These are phyloP conservation scores for Pseudocercospora cruenta DNA, from an alignment of 2,329 filamentous ascomycete genomes.

Conservation along the genomic window DNA sequence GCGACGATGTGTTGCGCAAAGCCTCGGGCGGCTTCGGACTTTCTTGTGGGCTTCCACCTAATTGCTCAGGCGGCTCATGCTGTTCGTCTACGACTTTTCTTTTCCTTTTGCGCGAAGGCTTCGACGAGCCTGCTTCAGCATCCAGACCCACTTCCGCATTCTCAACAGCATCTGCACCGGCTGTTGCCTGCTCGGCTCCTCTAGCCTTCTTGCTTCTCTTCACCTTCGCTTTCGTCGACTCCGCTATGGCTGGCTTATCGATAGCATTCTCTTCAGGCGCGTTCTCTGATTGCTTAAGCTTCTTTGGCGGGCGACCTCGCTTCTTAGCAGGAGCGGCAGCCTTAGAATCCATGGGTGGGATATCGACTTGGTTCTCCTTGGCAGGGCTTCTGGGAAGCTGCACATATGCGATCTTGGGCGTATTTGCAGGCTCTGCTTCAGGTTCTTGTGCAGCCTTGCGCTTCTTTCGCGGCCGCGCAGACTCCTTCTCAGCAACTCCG, in stretches of 20 bases:
- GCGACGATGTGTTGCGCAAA: too few relatives aligned
- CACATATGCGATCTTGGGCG: not conserved
- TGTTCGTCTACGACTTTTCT: not conserved
- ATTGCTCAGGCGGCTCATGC: not conserved
- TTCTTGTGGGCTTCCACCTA: not conserved
- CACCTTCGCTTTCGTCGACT: not conserved
- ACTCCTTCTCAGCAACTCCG: not conserved
- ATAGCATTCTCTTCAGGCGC: not conserved
- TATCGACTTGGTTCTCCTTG: not conserved
- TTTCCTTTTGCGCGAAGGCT: slow-evolving; percentile 12
- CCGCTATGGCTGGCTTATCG: not conserved
- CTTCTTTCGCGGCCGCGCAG: slow-evolving; percentile 1
- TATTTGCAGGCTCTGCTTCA: not conserved
- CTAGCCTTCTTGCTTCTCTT: not conserved
- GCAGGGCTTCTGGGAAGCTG: not conserved
- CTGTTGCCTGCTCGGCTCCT: not conserved
- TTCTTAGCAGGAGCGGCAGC: not conserved
- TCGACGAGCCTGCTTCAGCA: not conserved
- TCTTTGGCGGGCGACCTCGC: not conserved
- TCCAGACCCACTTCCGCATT: not conserved
- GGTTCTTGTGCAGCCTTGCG: not conserved
- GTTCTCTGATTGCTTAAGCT: not conserved
- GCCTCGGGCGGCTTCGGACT: not conserved
- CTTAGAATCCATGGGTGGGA: not conserved
- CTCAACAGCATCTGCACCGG: not conserved